phyloP scores from a whole-genome alignment of 345 rosid species.

The Aquilaria sinensis region DNA sequence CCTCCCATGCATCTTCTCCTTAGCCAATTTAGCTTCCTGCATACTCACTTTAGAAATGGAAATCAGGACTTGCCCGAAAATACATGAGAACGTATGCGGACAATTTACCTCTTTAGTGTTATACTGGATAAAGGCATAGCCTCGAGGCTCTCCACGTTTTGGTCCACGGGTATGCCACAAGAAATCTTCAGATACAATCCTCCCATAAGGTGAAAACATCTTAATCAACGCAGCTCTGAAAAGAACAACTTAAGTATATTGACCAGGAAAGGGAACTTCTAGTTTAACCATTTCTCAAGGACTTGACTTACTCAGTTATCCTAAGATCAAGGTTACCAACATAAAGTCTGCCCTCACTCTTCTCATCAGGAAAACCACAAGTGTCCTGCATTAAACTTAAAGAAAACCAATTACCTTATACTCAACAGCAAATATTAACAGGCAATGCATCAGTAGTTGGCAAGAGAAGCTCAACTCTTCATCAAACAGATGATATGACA shows the following conservation, averaged over 20 bases:
- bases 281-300: conserved; percentile 5
- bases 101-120: conserved; percentile 73
- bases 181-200: conserved; percentile 78
- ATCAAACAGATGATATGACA: too few relatives aligned
- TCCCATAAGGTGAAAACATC: conserved; percentile 90
- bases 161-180: conserved; percentile 95
- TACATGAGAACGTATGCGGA: conserved; percentile 13
- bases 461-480: too few relatives aligned
- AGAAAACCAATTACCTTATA: too few relatives aligned
- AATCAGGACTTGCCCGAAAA: conserved; percentile 42
- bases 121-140: conserved; percentile 77
- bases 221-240: conserved; percentile 78
- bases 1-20: conserved; percentile 93
- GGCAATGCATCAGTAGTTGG: too few relatives aligned
- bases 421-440: too few relatives aligned
- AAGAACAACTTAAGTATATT: neutral
- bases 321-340: conserved; percentile 80
- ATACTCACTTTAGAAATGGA: conserved; percentile 75
- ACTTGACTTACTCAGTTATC: conserved; percentile 70
- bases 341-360: conserved; percentile 63
- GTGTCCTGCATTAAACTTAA: conserved; percentile 42
- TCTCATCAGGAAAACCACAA: conserved; percentile 46
- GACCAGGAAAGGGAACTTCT: neutral
- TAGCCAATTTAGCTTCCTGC: conserved; percentile 96
- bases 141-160: conserved; percentile 87